Conservation (phyloP, 2,329 filamentous ascomycete genomes). For the Colletotrichum costaricense region DNA sequence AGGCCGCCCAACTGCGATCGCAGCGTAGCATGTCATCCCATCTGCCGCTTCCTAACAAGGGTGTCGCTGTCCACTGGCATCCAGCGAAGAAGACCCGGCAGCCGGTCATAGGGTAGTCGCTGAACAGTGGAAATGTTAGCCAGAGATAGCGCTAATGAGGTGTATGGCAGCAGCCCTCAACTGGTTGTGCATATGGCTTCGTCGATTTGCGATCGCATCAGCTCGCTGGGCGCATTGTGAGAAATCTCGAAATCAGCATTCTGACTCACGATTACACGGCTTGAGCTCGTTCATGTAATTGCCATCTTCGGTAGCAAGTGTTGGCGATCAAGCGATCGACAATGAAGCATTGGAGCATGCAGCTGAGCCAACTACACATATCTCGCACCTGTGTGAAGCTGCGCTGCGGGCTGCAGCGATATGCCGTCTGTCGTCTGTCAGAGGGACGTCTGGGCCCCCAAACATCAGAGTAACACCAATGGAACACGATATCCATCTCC, state of each 20-base stretch:
- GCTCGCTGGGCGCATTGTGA: background rate
- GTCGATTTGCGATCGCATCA: background rate
- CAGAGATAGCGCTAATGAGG: background rate
- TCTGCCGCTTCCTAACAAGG: slow-evolving; percentile 21
- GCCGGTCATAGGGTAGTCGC: slow-evolving; percentile 5
- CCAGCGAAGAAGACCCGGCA: slow-evolving; percentile 11
- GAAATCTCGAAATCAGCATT: background rate
- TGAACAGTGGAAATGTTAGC: background rate
- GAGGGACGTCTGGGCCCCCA: background rate
- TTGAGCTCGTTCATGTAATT: background rate
- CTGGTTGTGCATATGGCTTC: background rate
- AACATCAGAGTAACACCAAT: background rate
- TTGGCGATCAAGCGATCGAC: slow-evolving; percentile 23
- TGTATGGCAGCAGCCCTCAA: background rate
- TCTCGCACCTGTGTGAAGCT: slow-evolving; percentile 2
- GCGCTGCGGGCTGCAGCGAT: slow-evolving; percentile 14
- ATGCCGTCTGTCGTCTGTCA: slow-evolving; percentile 10
- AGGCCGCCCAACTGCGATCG: slow-evolving; percentile 12
- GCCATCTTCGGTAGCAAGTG: background rate
- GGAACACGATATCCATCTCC: background rate
- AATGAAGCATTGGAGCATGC: background rate
- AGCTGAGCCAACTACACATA: background rate
- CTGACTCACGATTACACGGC: background rate
- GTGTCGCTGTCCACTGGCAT: background rate
- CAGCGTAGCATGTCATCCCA: slow-evolving; percentile 19